Evolutionary conservation across 345 rosid genomes (phyloP), one percentile per base, ranked within the genome.

Genomic region (Populus nigra): DNA sequence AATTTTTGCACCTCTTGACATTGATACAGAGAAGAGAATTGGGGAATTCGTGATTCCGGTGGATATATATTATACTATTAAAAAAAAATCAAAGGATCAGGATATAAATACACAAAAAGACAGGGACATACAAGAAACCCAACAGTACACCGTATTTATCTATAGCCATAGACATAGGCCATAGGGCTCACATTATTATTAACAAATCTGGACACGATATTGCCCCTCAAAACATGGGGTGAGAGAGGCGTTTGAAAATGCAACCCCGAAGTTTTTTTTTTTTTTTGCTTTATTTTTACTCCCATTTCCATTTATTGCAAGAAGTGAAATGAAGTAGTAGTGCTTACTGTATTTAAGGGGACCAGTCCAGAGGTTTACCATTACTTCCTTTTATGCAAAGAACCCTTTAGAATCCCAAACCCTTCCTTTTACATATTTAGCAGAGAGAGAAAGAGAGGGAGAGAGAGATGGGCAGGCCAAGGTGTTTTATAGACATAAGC

Each of bases 401-500:
- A 75, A 67, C 6, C 12, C 43, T 75, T 71, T 75, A 65, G 63
- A 74, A 65, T 15, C 18, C 25, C 5, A 5, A 39, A 2, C 22
- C 16, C 31, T 23, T 2, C 9, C 10, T 22, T n/a, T 23, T 11
- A 15, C 13, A 59, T 59, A 73, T 7, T 2, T n/a, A 45, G 11
- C 15, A 31, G 35, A 35, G 39, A 35, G 57, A 79, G 72, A 76
- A 70, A 35, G 23, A 49, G 72, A 77, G 29, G 76, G 78, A 53
- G 72, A 65, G 71, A 65, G 13, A 73, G 82, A 89, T 92, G 98
- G 87, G 73, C 75, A 87, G 87, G 80, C 88, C 89, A 31, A 87
- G 87, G 83, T 94, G 98, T 68, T 96, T 78, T 84, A 79, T 96
- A 86, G 97, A 96, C 87, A 86, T 96, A 23, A 87, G 93, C 87